Base-by-base conservation (phyloP, 768 basidiomycete genomes). In the Rhizopogon sp. region DNA sequence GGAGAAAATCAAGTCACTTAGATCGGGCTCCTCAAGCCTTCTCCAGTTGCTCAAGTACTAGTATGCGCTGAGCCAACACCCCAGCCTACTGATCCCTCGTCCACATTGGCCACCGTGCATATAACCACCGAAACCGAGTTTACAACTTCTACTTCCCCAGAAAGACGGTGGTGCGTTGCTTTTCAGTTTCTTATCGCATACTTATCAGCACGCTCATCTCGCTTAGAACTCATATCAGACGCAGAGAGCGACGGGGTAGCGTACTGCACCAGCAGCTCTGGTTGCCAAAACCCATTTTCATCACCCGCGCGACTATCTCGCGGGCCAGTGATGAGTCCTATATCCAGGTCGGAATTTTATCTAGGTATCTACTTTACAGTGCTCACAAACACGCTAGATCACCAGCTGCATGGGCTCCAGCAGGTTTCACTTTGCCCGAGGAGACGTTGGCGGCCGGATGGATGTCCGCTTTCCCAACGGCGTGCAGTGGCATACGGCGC, bases 401-500 rank as follows among this genome's bases (percentile, higher is more conserved):
- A 76, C 75, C 5, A 74, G 74, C n/a, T 76, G 75, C 50, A 60
- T 76, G 43, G 64, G 68, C 13, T 16, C 62, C 7, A 60, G 45
- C 55, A 57, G 56, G 47, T 70, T 68, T 53, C 70, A 72, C 74
- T 25, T 71, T 40, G 62, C 62, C 7, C 61, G 63, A 14, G 60
- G 56, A 17, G 78, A 81, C 41, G 67, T 70, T 4, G 79, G 79
- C 6, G 79, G 79, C 9, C 79, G 81, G 58, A 73, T 79, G 55
- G 79, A 80, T 47, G 68, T 74, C 42, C 73, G 79, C 22, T 80
- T 73, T 60, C 79, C 78, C 1, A 74, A 80, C 49, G 79, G 79
- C n/a, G 79, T 79, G 20, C 76, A 78, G 47, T 79, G 41, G 79
- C 79, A 5, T 75, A 72, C 43, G 77, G 73, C 5, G 76, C 78